Evolutionary conservation across 495 filamentous ascomycete species (phyloP).

Genomic region (Aspergillus haitiensis): DNA sequence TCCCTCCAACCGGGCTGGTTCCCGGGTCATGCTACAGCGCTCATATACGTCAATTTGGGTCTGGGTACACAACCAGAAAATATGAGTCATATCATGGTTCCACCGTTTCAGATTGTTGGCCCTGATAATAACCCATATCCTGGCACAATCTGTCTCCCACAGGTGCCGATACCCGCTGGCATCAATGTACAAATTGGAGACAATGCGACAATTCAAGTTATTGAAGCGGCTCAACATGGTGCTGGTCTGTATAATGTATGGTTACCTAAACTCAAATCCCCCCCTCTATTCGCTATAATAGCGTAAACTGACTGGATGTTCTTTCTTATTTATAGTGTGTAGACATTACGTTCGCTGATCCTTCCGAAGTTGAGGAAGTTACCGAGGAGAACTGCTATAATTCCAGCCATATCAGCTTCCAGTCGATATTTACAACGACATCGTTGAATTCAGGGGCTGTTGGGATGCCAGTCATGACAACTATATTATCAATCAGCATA

Average conservation of each 20-base stretch:
- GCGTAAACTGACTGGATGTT: conserved; percentile 20
- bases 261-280: conserved; percentile 18
- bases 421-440: conserved; percentile 68
- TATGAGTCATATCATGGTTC: conserved; percentile 81
- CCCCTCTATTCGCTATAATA: background rate
- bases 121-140: conserved; percentile 79
- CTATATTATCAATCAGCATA: conserved; percentile 29
- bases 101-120: conserved; percentile 83
- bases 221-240: conserved; percentile 87
- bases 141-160: conserved; percentile 84
- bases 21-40: conserved; percentile 78
- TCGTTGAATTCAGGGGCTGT: conserved; percentile 50
- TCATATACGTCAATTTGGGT: conserved; percentile 93
- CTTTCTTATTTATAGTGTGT: conserved; percentile 66
- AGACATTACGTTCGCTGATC: conserved; percentile 80
- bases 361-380: conserved; percentile 68
- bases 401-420: conserved; percentile 68
- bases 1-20: conserved; percentile 95
- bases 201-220: conserved; percentile 91
- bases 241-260: conserved; percentile 88
- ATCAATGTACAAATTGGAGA: conserved; percentile 73
- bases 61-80: conserved; percentile 81
- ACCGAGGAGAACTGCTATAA: conserved; percentile 84
- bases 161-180: conserved; percentile 81
- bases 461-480: conserved; percentile 10